Conservation (phyloP, 2,329 filamentous ascomycete species). For the Diaporthe aspalathi region DNA sequence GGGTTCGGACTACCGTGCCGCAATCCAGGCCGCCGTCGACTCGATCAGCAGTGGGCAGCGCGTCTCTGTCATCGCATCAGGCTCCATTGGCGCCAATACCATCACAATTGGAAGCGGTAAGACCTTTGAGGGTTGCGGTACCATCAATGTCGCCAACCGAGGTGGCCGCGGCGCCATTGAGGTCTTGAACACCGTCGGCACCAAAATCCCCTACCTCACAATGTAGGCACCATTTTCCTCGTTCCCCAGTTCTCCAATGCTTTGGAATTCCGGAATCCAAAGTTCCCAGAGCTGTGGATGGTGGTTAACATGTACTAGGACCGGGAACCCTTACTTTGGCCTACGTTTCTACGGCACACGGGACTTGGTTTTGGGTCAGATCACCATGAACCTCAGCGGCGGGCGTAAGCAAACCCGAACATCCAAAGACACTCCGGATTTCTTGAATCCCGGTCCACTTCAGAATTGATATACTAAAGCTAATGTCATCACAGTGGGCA, state of each 20-base stretch:
- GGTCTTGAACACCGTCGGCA: constrained; percentile 58
- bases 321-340: constrained; percentile 68
- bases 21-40: constrained; percentile 66
- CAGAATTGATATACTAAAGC: too few species aligned
- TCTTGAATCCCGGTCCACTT: too few species aligned
- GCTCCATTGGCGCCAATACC: constrained; percentile 65
- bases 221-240: constrained; percentile 46
- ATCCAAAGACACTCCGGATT: background rate
- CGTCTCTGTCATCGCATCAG: constrained; percentile 64
- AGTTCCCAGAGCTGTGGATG: too few species aligned
- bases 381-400: constrained; percentile 65
- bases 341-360: constrained; percentile 65
- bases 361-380: constrained; percentile 60
- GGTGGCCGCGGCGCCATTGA: constrained; percentile 65
- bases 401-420: constrained; percentile 46
- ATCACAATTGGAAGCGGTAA: constrained; percentile 64
- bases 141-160: constrained; percentile 58
- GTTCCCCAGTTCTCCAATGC: too few species aligned
- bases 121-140: constrained; percentile 69
- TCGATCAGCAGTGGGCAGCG: constrained; percentile 63
- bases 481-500: constrained; percentile 52
- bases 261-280: too few species aligned
- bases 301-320: constrained; percentile 45
- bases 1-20: constrained; percentile 64
- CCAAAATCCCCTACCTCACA: constrained; percentile 65